Evolutionary conservation across 805 yeast genomes (phyloP).

Genomic region (Schwanniomyces pseudopolymorphus): DNA sequence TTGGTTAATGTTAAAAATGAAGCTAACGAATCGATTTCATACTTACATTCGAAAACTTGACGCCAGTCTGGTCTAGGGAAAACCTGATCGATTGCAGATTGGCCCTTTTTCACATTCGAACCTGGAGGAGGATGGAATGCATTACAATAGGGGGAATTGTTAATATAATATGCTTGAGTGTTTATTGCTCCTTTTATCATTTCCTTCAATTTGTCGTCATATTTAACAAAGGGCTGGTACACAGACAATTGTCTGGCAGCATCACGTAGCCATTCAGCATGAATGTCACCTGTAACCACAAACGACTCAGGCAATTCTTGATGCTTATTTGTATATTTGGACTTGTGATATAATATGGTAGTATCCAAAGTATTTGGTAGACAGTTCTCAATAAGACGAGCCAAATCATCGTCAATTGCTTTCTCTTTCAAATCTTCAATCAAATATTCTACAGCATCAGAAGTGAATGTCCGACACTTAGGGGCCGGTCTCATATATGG

Average conservation of each 20-base stretch:
- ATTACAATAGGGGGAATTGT: constrained; percentile 76
- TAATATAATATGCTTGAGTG: constrained; percentile 68
- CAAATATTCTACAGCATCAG: constrained; percentile 59
- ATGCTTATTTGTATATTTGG: constrained; percentile 14
- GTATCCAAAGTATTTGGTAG: constrained; percentile 89
- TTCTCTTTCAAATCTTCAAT: constrained; percentile 51
- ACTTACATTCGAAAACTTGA: constrained; percentile 83
- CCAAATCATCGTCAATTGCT: constrained; percentile 63
- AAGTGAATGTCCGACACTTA: constrained; percentile 70
- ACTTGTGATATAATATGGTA: constrained; percentile 69
- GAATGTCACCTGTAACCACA: constrained; percentile 88
- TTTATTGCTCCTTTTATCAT: constrained; percentile 76
- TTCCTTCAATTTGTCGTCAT: constrained; percentile 49
- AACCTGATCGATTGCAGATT: constrained; percentile 62
- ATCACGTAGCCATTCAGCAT: constrained; percentile 92
- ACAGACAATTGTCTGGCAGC: constrained; percentile 80
- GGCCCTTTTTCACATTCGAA: constrained; percentile 47
- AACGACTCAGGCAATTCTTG: constrained; percentile 54
- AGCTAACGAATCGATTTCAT: constrained; percentile 84
- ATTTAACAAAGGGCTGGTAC: constrained; percentile 59
- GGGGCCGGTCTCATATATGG: constrained; percentile 78
- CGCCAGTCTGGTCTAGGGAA: constrained; percentile 69
- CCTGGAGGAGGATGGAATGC: constrained; percentile 84
- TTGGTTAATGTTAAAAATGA: constrained; percentile 74
- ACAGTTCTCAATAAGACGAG: constrained; percentile 74